These are phyloP conservation scores for Salix udensis DNA, from an alignment of 345 rosid species.

Conservation along the genomic window DNA sequence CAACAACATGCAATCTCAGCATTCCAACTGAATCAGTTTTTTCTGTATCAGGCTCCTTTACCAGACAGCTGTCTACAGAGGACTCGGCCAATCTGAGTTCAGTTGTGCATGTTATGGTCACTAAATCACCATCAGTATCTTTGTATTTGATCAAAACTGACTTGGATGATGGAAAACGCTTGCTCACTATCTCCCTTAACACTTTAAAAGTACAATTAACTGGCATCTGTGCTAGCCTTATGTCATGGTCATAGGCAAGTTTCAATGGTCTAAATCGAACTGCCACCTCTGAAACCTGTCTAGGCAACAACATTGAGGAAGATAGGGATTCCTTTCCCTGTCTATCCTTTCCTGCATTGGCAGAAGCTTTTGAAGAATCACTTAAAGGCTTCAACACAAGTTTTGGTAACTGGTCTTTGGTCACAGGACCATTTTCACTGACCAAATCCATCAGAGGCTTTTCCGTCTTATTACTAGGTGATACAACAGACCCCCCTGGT, in stretches of 20 bases:
- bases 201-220: conserved; percentile 71
- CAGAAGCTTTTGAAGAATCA: conserved; percentile 45
- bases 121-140: conserved; percentile 91
- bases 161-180: conserved; percentile 78
- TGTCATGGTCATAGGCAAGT: conserved; percentile 91
- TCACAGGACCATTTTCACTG: conserved; percentile 53
- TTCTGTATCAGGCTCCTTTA: conserved; percentile 55
- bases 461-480: conserved; percentile 44
- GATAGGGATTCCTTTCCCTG: conserved; percentile 31
- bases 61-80: conserved; percentile 50
- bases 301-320: conserved; percentile 18
- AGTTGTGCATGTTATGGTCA: conserved; percentile 67
- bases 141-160: conserved; percentile 80
- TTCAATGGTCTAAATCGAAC: conserved; percentile 65
- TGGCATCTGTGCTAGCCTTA: conserved; percentile 82
- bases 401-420: conserved; percentile 48
- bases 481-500: conserved; percentile 34
- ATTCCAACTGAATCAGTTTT: conserved; percentile 50
- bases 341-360: conserved; percentile 23
- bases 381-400: conserved; percentile 52
- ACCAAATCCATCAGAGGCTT: conserved; percentile 34
- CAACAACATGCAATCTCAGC: conserved; percentile 88
- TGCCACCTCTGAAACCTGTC: conserved; percentile 36
- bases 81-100: conserved; percentile 82
- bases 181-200: conserved; percentile 72